phyloP scores from a whole-genome alignment of 2,329 filamentous ascomycete genomes.

The Dendryphion nanum region DNA sequence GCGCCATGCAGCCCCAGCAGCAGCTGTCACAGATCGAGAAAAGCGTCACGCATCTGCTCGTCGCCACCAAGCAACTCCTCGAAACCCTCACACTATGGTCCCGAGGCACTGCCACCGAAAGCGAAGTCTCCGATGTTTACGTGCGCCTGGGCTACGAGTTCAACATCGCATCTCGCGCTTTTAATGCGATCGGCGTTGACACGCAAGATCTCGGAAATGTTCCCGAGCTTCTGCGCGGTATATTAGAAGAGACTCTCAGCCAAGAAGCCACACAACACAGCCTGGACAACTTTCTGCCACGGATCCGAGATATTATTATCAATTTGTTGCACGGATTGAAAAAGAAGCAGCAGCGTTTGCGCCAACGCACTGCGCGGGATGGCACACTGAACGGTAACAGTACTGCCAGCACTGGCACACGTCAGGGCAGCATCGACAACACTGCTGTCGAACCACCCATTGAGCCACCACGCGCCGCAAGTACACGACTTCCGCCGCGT shows the following conservation, averaged over 20 bases:
- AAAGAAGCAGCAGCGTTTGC: constrained; percentile 89
- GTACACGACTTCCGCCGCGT: constrained; percentile 41
- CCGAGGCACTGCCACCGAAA: constrained; percentile 84
- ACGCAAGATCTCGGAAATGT: constrained; percentile 93
- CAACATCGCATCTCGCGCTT: constrained; percentile 96
- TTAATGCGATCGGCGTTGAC: constrained; percentile 95
- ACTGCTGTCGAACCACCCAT: constrained; percentile 36
- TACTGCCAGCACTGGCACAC: constrained; percentile 40
- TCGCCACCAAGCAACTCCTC: constrained; percentile 95
- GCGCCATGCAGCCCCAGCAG: constrained; percentile 59
- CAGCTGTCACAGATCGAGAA: constrained; percentile 96
- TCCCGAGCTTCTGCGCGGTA: constrained; percentile 82
- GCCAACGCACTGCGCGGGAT: constrained; percentile 55
- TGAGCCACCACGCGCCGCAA: constrained; percentile 40
- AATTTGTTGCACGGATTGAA: constrained; percentile 94
- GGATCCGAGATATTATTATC: constrained; percentile 98
- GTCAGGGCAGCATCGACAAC: constrained; percentile 36
- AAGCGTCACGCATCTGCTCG: constrained; percentile 90
- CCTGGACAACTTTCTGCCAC: constrained; percentile 87
- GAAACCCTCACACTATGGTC: constrained; percentile 99
- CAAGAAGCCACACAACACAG: constrained; percentile 94
- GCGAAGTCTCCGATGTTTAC: constrained; percentile 96
- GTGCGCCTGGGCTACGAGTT: constrained; percentile 97
- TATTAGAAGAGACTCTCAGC: constrained; percentile 92
- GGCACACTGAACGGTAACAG: constrained; percentile 42